Evolutionary conservation across 306 rosid species (phyloP), one percentile per base, ranked within the genome.

Genomic region (Mimosa pudica): DNA sequence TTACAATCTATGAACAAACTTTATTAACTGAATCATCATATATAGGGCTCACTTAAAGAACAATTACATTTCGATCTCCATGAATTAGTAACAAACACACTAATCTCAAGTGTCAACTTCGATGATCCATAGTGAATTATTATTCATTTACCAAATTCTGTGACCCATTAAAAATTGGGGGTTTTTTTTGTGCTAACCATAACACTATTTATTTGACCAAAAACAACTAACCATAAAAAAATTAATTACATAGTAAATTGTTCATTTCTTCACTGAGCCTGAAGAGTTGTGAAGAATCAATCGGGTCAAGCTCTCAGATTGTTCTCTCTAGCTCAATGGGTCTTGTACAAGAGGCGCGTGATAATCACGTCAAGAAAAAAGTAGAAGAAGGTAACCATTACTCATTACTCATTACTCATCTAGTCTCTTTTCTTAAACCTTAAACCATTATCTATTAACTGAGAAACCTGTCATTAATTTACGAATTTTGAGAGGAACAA

Each of bases 331-430:
- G 33, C 57, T 65, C 57, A 58, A 95, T 93, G 99, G 96, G 99
- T 6, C 88, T 82, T 82, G 44, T 93, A 46, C 90, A 93, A 81
- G 92, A 95, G 61, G 99, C 99, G 57, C 97, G 98, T 46, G 87
- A 93, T 64, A 95, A 95, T 87, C 98, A 93, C 73, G 99, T 93
- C 58, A 95, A 95, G 96, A 95, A 95, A 97, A 95, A 95, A 80
- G 99, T 86, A 2, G 99, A 93, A 84, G 98, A 91, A 93, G 99
- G 98, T 95, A 24, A 24, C 30, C 30, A 24, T 24, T 24, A 24
- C 30, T 24, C 30, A 24, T 24, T 24, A 24, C 30, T 24, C 30
- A 24, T 24, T 24, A 80, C 61, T 4, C 14, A 2, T 17, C 32
- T 10, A 24, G 54, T 36, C 49, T 38, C 65, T 20, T 48, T 9